Base-by-base conservation (phyloP, 1,284 basidiomycete species). In the Inonotus obliquus region DNA sequence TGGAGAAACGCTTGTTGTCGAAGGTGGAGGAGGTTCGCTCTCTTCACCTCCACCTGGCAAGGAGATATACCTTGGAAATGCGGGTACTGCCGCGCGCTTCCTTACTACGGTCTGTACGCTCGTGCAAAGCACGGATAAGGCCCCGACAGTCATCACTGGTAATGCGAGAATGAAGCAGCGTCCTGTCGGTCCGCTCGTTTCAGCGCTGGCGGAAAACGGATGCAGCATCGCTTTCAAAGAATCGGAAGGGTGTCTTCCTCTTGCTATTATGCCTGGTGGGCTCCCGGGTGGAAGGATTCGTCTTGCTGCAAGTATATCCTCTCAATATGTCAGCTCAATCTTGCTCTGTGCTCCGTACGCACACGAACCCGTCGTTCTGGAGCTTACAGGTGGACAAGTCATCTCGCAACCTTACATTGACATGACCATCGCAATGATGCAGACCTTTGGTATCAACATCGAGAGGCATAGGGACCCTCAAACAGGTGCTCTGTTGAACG, bases 371-470 rank as follows among this genome's bases (percentile, higher is more conserved):
- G 84, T 98, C 65, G 88, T 86, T 4, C 86, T 99, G 62, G 92
- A 97, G 76, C 85, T 99, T 63, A 90, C 86, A 0, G 95, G 95
- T 25, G 94, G 92, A 2, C 86, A 91, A 69, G 97, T 99, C 72
- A 98, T 99, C 74, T 97, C 94, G 19, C 96, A 98, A 77, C 95
- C 95, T 2, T 99, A 99, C 79, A 99, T 99, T 75, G 96, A 99
- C 77, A 98, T 99, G 96, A 99, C 97, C 4, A 91, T 98, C 67
- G 88, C 94, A 7, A 97, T 99, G 90, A 99, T 99, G 97, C 80
- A 81, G 63, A 84, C 89, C n/a, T 99, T 99, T 72, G 96, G 95
- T 21, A 80, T 98, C 67, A 71, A 81, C 7, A 95, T 96, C 56
- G 76, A 79, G 52, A 85, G 95, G 54, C 81, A 91, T 62, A 72